phyloP scores from a whole-genome alignment of 2,329 filamentous ascomycete genomes.

The Helotiales sp. region DNA sequence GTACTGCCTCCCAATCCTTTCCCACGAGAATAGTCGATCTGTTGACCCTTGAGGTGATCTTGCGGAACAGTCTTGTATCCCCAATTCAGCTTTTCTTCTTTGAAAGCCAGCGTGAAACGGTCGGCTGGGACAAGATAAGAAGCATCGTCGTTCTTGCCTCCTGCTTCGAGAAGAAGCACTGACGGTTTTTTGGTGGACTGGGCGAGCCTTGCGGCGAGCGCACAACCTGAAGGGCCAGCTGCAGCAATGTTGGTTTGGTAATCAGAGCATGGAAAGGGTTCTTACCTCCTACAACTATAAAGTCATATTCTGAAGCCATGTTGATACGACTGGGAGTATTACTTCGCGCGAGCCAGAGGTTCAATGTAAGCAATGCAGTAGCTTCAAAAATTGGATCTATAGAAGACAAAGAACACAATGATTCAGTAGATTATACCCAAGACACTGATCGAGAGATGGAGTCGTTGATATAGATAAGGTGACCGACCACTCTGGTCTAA shows the following conservation, averaged over 20 bases:
- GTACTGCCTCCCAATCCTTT: constrained; percentile 40
- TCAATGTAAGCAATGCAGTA: too few species aligned
- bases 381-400: too few species aligned
- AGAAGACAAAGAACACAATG: too few species aligned
- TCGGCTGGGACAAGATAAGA: constrained; percentile 52
- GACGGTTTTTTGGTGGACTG: constrained; percentile 45
- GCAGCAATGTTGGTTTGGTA: background rate
- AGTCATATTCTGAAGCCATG: constrained; percentile 7
- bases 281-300: constrained; percentile 28
- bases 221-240: constrained; percentile 62
- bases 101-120: constrained; percentile 51
- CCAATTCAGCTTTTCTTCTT: constrained; percentile 30
- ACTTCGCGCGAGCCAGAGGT: too few species aligned
- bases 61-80: constrained; percentile 30
- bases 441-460: too few species aligned
- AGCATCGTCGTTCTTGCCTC: constrained; percentile 47
- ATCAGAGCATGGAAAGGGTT: background rate
- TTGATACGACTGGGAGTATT: too few species aligned
- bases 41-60: constrained; percentile 26
- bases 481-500: too few species aligned
- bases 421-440: too few species aligned
- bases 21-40: constrained; percentile 37
- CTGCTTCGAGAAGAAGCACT: constrained; percentile 63
- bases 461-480: too few species aligned
- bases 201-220: constrained; percentile 54